Percentiles rank a stretch among this genome's conserved stretches.
Evolutionary conservation across 2,329 filamentous ascomycete genomes (phyloP).

Genomic region (Colletotrichum lentis): DNA sequence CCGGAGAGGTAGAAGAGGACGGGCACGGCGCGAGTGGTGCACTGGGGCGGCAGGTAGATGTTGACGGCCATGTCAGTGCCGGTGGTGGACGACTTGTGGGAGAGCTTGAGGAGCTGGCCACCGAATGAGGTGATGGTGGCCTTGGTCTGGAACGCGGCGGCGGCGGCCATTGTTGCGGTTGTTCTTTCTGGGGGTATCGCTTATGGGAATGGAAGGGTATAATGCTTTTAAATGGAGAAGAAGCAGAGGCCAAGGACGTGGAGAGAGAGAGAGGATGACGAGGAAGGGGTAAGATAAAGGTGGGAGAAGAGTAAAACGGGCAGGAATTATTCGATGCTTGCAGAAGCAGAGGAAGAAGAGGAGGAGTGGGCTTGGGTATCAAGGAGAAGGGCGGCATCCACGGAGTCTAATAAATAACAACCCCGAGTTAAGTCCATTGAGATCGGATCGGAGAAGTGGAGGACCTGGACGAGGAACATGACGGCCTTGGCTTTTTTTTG

Average conservation of each 20-base stretch:
- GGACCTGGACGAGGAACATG: slow-evolving; percentile 16
- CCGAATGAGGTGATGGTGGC: slow-evolving; percentile 91
- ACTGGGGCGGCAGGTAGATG: slow-evolving; percentile 84
- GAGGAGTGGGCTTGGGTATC: slow-evolving; percentile 26
- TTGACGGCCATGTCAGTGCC: slow-evolving; percentile 92
- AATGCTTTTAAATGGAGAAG: slow-evolving; percentile 26
- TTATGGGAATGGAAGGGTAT: slow-evolving; percentile 23
- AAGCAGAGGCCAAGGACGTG: neutral
- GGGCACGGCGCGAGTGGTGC: slow-evolving; percentile 69
- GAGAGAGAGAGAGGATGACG: neutral
- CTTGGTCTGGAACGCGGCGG: slow-evolving; percentile 75
- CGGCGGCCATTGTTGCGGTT: slow-evolving; percentile 63
- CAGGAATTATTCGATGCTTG: slow-evolving; percentile 34
- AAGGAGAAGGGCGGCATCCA: slow-evolving; percentile 22
- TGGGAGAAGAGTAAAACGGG: neutral
- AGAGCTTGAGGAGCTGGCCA: slow-evolving; percentile 93
- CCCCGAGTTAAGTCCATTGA: slow-evolving; percentile 38
- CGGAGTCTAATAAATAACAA: slow-evolving; percentile 36
- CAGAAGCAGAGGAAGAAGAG: slow-evolving; percentile 2
- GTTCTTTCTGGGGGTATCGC: slow-evolving; percentile 16
- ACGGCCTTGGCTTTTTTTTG: slow-evolving; percentile 25
- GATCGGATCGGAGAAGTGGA: slow-evolving; percentile 37
- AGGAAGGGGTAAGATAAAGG: neutral
- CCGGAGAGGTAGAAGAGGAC: slow-evolving; percentile 94
- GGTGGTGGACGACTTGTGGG: slow-evolving; percentile 80